Conservation (phyloP, 2,329 filamentous ascomycete genomes). For the Monosporascus sp. region DNA sequence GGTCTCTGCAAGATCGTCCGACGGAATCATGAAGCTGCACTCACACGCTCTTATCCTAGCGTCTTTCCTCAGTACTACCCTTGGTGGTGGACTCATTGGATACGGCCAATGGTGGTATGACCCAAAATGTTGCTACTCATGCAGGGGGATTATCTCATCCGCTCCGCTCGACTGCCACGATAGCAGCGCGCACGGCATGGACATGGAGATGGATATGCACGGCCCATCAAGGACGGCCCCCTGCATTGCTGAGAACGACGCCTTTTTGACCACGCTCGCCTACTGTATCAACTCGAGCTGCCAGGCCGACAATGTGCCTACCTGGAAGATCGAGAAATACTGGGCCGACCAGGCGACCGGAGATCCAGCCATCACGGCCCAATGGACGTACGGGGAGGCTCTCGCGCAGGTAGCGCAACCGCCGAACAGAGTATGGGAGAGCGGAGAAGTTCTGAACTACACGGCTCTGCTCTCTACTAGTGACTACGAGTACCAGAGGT, state of each 20-base stretch:
- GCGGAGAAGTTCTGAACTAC: slow-evolving; percentile 10
- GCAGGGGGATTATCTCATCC: not conserved
- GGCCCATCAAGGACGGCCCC: not conserved
- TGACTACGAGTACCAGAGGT: slow-evolving; percentile 7
- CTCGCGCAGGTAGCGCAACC: slow-evolving; percentile 8
- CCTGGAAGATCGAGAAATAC: slow-evolving; percentile 17
- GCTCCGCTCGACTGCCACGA: not conserved
- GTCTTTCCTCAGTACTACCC: not conserved
- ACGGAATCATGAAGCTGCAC: not conserved
- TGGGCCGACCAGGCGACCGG: slow-evolving; percentile 18
- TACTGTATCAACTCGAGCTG: not conserved
- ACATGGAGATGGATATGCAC: slow-evolving; percentile 1
- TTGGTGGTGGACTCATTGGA: not conserved
- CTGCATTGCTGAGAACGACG: slow-evolving; percentile 1
- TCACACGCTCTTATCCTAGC: not conserved
- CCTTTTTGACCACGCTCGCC: slow-evolving; percentile 2
- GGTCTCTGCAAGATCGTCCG: not conserved
- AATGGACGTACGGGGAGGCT: slow-evolving; percentile 18
- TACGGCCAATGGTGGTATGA: slow-evolving; percentile 2
- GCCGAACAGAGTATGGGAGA: slow-evolving; percentile 4
- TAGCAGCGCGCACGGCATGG: not conserved
- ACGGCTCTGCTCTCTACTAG: slow-evolving; percentile 11
- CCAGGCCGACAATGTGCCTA: slow-evolving; percentile 4
- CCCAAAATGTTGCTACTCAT: not conserved
- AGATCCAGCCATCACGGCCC: slow-evolving; percentile 10